Evolutionary conservation across 2,329 filamentous ascomycete species (phyloP).

Genomic region (Byssochlamys sp.): DNA sequence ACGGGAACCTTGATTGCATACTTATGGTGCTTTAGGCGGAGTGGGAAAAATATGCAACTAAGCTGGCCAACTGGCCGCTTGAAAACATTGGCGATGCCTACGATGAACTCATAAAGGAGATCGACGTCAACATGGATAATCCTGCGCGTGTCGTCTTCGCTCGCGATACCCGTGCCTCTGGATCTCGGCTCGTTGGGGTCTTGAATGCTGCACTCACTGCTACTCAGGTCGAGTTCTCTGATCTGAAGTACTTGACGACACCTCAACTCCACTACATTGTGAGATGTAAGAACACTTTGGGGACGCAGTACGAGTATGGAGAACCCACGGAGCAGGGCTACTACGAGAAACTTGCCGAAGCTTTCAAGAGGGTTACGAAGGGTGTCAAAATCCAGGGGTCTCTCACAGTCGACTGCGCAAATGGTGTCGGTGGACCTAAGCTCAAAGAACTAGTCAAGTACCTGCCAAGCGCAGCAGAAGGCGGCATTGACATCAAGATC

Average conservation of each 20-base stretch:
- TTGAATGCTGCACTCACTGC: constrained; percentile 71
- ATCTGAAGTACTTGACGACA: constrained; percentile 87
- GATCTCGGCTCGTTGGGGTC: constrained; percentile 69
- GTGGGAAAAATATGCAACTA: constrained; percentile 84
- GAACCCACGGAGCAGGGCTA: constrained; percentile 83
- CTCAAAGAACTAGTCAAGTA: constrained; percentile 76
- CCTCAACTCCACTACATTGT: constrained; percentile 97
- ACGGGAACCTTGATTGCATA: constrained; percentile 9
- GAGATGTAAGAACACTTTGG: constrained; percentile 85
- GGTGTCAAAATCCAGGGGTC: constrained; percentile 63
- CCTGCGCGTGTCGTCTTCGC: constrained; percentile 78
- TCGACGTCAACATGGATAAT: constrained; percentile 62
- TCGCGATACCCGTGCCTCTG: constrained; percentile 85
- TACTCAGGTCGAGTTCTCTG: constrained; percentile 62
- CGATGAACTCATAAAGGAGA: constrained; percentile 61
- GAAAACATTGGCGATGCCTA: constrained; percentile 71
- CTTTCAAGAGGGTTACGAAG: constrained; percentile 75
- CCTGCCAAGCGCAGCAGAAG: constrained; percentile 57
- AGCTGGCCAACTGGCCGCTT: constrained; percentile 71
- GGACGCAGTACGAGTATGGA: constrained; percentile 77
- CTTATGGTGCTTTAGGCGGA: constrained; percentile 45
- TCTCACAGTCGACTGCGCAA: constrained; percentile 86
- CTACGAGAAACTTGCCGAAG: constrained; percentile 79
- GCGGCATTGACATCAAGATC: constrained; percentile 69
- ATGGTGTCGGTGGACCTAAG: constrained; percentile 91